Evolutionary conservation across 2,329 filamentous ascomycete genomes (phyloP).

Genomic region (Stylonectria norvegica): DNA sequence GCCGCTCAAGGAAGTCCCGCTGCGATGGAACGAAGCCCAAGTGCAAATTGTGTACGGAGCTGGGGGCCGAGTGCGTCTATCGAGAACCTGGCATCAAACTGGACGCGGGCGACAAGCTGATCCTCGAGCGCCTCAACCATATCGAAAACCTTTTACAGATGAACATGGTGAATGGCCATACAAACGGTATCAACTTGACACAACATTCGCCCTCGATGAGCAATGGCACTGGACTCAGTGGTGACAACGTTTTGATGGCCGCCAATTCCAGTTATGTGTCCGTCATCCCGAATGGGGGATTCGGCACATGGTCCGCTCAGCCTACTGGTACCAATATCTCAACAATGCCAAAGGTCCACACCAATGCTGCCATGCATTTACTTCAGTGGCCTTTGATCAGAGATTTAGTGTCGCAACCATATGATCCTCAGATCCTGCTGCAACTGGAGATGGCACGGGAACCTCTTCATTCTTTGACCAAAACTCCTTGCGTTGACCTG

Average conservation of each 20-base stretch:
- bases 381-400: slow-evolving; percentile 79
- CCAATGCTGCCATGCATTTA: slow-evolving; percentile 73
- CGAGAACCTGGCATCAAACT: slow-evolving; percentile 83
- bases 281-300: slow-evolving; percentile 58
- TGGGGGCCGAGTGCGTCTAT: slow-evolving; percentile 80
- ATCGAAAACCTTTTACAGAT: slow-evolving; percentile 79
- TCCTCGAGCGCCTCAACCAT: slow-evolving; percentile 71
- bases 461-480: slow-evolving; percentile 65
- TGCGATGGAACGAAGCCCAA: slow-evolving; percentile 79
- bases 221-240: slow-evolving; percentile 59
- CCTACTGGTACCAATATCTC: slow-evolving; percentile 63
- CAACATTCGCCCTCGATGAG: slow-evolving; percentile 64
- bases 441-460: slow-evolving; percentile 78
- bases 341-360: slow-evolving; percentile 82
- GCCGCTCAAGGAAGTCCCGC: slow-evolving; percentile 73
- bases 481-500: slow-evolving; percentile 64
- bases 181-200: slow-evolving; percentile 52
- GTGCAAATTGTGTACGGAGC: slow-evolving; percentile 78
- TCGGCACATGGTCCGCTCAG: slow-evolving; percentile 67
- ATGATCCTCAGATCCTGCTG: slow-evolving; percentile 76
- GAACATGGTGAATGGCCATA: slow-evolving; percentile 51
- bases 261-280: slow-evolving; percentile 47
- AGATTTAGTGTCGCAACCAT: slow-evolving; percentile 71
- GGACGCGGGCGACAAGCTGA: slow-evolving; percentile 81
- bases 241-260: slow-evolving; percentile 49